Base-by-base conservation (phyloP, 2,329 filamentous ascomycete species). In the Venturia asperata region DNA sequence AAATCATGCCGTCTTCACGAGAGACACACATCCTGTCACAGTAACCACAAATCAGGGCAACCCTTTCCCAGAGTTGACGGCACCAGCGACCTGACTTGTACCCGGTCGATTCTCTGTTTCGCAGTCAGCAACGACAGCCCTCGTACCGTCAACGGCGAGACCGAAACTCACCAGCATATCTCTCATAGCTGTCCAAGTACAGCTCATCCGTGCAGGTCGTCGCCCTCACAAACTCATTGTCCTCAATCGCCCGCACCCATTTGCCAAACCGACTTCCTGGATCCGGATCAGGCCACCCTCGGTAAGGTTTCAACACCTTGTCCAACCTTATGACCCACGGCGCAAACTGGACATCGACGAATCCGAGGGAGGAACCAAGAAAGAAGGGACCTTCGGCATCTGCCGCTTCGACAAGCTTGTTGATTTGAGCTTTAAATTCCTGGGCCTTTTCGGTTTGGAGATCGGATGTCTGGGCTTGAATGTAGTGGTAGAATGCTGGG, bases 321-420 rank as follows among this genome's bases (percentile, higher is more conserved):
- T 82, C 80, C 67, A 92, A 77, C 1, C 90, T 82, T 21, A 92
- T 72, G 17, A 90, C 82, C 81, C 90, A 92, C 0, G 90, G 90
- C 1, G 89, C 89, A 58, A 91, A 82, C 71, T 91, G 87, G 19
- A 91, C 81, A 69, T 92, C 89, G 0, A 92, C 89, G 65, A 91
- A 86, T 0, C 79, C 81, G 65, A 87, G 78, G 1, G 79, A 70
- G 0, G 74, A 69, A 9, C 85, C 85, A 69, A 82, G 80, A 72
- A 92, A 92, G 74, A 88, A 91, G 0, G 89, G 89, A 0, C 89
- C 89, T 63, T 81, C 71, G 24, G 77, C 68, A 70, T 86, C 77
- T 0, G 84, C 83, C 0, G 82, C 84, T 39, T 82, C 78, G 58
- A 87, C 81, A 0, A 87, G 74, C 65, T 81, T 87, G 70, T 80